A percentile compares a stretch with the other conserved stretches of the same genome.
Evolutionary conservation across 177 flowering plant genomes (phyloP).

Genomic region (Vitis hybrid): DNA sequence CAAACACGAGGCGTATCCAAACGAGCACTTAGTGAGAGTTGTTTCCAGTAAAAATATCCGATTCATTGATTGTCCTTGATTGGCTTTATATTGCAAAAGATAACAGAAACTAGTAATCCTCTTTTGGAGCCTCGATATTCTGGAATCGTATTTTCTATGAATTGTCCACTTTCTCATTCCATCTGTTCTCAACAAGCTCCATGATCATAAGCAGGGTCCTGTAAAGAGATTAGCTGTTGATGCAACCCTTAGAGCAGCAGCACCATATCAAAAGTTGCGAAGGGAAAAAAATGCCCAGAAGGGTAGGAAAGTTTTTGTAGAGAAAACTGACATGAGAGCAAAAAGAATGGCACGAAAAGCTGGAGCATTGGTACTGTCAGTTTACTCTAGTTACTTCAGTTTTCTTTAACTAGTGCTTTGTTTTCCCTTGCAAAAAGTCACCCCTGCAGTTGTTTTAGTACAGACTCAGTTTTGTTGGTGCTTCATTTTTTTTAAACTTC

Average conservation of each 20-base stretch:
- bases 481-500: neutral
- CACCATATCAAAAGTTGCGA: conserved; percentile 93
- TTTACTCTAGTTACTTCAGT: neutral
- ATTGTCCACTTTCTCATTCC: neutral
- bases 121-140: neutral
- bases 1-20: too few species aligned
- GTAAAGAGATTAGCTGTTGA: conserved; percentile 95
- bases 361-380: conserved; percentile 83
- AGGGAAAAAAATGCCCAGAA: conserved; percentile 64
- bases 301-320: conserved; percentile 79
- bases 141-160: neutral
- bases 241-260: conserved; percentile 99
- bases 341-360: conserved; percentile 99
- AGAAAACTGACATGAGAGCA: conserved; percentile 96
- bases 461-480: neutral
- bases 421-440: neutral
- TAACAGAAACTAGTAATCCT: neutral
- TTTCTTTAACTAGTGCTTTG: neutral
- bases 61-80: neutral
- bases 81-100: neutral
- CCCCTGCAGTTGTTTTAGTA: neutral
- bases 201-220: conserved; percentile 68
- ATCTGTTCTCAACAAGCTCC: conserved; percentile 12
- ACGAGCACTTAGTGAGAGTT: too few species aligned
- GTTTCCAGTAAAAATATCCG: too few species aligned